Percentiles rank a stretch among this genome's conserved stretches.
These are phyloP conservation scores for Fusarium albosuccineum DNA, from an alignment of 2,329 filamentous ascomycete species.

Conservation along the genomic window DNA sequence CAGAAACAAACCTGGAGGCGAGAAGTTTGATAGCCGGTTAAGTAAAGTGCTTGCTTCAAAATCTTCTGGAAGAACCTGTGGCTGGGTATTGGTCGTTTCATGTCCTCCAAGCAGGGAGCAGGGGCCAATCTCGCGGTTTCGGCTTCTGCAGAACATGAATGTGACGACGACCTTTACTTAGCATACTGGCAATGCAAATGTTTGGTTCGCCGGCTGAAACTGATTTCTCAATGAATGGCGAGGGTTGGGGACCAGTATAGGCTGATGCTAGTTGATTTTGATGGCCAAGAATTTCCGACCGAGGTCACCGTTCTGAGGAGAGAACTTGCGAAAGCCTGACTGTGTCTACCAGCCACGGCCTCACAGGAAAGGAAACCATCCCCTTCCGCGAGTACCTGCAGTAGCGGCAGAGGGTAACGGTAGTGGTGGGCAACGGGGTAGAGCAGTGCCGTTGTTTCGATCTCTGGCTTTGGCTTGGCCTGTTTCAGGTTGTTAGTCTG, in stretches of 20 bases:
- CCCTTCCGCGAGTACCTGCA: constrained; percentile 8
- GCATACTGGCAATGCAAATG: not conserved
- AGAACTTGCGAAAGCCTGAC: too few relatives aligned
- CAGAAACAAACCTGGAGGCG: constrained; percentile 36
- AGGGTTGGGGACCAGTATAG: not conserved
- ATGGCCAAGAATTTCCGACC: constrained; percentile 17
- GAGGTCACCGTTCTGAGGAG: constrained; percentile 13
- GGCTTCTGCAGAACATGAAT: constrained; percentile 32
- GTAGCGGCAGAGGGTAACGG: constrained; percentile 11
- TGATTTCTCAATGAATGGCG: not conserved
- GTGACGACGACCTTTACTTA: constrained; percentile 4
- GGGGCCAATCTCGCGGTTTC: constrained; percentile 38
- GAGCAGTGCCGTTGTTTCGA: constrained; percentile 29
- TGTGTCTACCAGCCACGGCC: constrained; percentile 19
- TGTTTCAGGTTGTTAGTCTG: constrained; percentile 42
- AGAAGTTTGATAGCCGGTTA: constrained; percentile 21
- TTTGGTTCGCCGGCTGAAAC: constrained; percentile 7
- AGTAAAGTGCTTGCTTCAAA: constrained; percentile 34
- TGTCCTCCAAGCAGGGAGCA: constrained; percentile 37
- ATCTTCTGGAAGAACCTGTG: constrained; percentile 46
- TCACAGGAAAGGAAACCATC: constrained; percentile 11
- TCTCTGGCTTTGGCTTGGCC: constrained; percentile 21
- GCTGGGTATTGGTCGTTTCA: constrained; percentile 43
- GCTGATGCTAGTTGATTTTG: not conserved
- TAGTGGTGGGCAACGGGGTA: constrained; percentile 16